Evolutionary conservation across 2,329 filamentous ascomycete species (phyloP).

Genomic region (Xylariales sp.): DNA sequence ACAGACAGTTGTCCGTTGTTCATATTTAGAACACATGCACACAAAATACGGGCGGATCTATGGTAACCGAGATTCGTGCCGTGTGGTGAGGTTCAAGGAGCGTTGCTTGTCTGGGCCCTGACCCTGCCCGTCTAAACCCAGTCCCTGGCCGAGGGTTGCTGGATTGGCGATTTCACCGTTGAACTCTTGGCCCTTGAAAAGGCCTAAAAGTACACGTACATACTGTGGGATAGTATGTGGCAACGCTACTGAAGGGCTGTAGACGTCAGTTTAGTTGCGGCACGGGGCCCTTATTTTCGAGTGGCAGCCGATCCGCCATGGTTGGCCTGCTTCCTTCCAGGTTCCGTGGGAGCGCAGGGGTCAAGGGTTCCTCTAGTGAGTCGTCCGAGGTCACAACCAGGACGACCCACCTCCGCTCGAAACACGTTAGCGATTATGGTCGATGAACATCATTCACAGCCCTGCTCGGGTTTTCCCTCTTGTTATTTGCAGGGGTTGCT

Average conservation of each 20-base stretch:
- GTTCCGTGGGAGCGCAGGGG: slow-evolving; percentile 11
- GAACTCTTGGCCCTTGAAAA: too few relatives aligned
- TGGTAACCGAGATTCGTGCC: background rate
- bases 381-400: slow-evolving; percentile 21
- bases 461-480: slow-evolving; percentile 33
- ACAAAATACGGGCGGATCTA: background rate
- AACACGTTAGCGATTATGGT: slow-evolving; percentile 28
- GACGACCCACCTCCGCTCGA: slow-evolving; percentile 25
- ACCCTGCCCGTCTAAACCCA: too few relatives aligned
- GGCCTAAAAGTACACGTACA: too few relatives aligned
- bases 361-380: slow-evolving; percentile 22
- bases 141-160: too few relatives aligned
- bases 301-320: slow-evolving; percentile 13
- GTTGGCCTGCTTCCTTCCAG: slow-evolving; percentile 3
- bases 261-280: slow-evolving; percentile 11
- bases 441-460: slow-evolving; percentile 27
- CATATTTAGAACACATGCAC: background rate
- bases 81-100: too few relatives aligned
- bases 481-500: slow-evolving; percentile 32
- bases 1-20: background rate
- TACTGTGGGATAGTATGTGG: too few relatives aligned
- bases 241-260: too few relatives aligned
- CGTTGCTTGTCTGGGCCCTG: too few relatives aligned
- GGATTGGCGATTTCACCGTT: too few relatives aligned
- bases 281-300: slow-evolving; percentile 9